phyloP scores from a whole-genome alignment of 495 filamentous ascomycete genomes.

The Podospora pseudocomata region DNA sequence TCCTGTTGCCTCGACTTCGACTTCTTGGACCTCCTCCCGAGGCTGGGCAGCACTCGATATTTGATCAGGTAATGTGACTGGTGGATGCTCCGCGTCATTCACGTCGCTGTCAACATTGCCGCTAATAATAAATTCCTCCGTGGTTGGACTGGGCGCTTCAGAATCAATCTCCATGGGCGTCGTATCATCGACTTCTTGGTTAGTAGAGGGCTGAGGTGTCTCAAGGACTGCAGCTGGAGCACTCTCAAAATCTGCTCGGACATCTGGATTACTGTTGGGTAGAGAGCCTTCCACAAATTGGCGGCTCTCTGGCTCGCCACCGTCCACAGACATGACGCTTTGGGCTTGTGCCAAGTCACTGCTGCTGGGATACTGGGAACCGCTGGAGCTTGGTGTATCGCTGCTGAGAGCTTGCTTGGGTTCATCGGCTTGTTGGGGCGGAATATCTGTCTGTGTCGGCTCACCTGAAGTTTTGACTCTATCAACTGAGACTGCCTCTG shows the following conservation, averaged over 20 bases:
- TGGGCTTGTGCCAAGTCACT: neutral
- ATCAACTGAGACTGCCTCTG: neutral
- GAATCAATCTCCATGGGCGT: slow-evolving; percentile 31
- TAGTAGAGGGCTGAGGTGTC: neutral
- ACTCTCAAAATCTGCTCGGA: neutral
- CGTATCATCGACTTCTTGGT: slow-evolving; percentile 20
- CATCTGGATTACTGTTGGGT: neutral
- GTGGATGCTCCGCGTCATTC: slow-evolving; percentile 4
- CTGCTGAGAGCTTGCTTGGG: neutral
- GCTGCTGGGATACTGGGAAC: neutral
- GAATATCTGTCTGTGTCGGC: neutral
- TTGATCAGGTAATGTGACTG: slow-evolving; percentile 18
- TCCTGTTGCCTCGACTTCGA: slow-evolving; percentile 26
- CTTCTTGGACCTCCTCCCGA: slow-evolving; percentile 29
- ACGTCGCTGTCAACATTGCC: slow-evolving; percentile 1
- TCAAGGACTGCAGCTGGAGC: neutral
- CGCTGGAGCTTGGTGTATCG: neutral
- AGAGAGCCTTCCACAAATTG: neutral
- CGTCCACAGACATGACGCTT: neutral
- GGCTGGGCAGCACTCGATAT: slow-evolving; percentile 29
- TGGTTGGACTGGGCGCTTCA: slow-evolving; percentile 19
- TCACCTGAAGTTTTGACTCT: neutral
- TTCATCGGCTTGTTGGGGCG: neutral
- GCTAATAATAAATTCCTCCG: neutral
- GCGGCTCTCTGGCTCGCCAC: neutral